Conservation (phyloP, 2,329 filamentous ascomycete species). For the Hypoxylon sp. region DNA sequence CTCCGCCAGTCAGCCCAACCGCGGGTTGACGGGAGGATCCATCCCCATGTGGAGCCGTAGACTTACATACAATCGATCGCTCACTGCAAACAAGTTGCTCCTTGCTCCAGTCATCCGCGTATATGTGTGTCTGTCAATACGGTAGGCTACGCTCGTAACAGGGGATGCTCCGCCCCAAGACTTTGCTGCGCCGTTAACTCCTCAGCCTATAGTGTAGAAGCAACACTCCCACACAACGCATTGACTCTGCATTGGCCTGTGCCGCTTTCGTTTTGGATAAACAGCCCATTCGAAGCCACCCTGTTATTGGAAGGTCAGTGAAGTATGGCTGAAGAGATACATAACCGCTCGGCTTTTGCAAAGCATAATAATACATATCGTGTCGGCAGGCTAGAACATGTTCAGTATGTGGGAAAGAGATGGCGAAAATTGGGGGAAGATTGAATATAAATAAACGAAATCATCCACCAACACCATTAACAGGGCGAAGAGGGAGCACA, state of each 20-base stretch:
- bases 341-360: neutral
- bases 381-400: neutral
- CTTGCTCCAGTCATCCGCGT: neutral
- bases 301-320: neutral
- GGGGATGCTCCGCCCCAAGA: constrained; percentile 11
- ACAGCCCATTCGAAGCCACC: neutral
- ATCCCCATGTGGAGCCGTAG: neutral
- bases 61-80: neutral
- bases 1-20: neutral
- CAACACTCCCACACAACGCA: neutral
- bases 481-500: neutral
- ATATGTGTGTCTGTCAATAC: neutral
- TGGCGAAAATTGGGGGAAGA: neutral
- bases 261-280: neutral
- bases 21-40: neutral
- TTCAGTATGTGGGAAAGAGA: neutral
- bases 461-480: neutral
- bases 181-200: constrained; percentile 16
- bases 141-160: neutral
- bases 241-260: neutral
- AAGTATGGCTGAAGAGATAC: neutral
- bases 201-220: neutral
- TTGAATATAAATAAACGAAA: neutral
- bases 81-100: neutral
- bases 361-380: neutral